Evolutionary conservation across 306 rosid genomes (phyloP), one percentile per base, ranked within the genome.

Genomic region (Casuarina cunninghamiana): DNA sequence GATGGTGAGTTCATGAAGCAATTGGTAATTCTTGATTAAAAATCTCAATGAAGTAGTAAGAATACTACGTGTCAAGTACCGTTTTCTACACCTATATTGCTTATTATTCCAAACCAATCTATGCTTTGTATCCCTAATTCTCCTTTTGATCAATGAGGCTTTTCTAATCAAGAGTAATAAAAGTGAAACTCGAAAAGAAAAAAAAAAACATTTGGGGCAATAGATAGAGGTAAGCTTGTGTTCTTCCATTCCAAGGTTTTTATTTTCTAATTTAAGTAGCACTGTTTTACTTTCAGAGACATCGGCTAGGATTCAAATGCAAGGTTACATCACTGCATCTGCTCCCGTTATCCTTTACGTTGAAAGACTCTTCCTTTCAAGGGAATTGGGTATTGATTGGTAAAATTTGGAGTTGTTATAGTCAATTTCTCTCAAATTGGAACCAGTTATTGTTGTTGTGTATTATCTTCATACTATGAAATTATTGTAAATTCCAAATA

Each of bases 311-410:
- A 81, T 60, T 69, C 89, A 87, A 58, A 94, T 94, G 98, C 93
- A 92, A 84, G 83, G 71, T 73, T 94, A 84, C 71, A 87, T 86
- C n/a, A 57, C 82, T 21, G 81, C 98, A 54, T 88, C 93, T 5
- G 83, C 85, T 58, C 82, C 93, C 44, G 75, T 94, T 62, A 89
- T 88, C 85, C 79, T 72, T 57, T 90, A 94, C 85, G 63, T 94
- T 10, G 98, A 94, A 78, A 80, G 88, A 78, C 97, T 92, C 81
- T 90, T 84, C 85, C 80, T 77, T 74, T 83, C 98, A 63, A 89
- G 91, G 83, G 87, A 87, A 55, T 79, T 94, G 92, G 98, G 97
- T 60, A 58, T 83, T 73, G 97, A 92, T 86, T 94, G 98, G 98
- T 94, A 86, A 85, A 79, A 12, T 66, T 55, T 80, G 66, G 1